Base-by-base conservation (phyloP, 441 rosid species). In the Syzygium malaccense region DNA sequence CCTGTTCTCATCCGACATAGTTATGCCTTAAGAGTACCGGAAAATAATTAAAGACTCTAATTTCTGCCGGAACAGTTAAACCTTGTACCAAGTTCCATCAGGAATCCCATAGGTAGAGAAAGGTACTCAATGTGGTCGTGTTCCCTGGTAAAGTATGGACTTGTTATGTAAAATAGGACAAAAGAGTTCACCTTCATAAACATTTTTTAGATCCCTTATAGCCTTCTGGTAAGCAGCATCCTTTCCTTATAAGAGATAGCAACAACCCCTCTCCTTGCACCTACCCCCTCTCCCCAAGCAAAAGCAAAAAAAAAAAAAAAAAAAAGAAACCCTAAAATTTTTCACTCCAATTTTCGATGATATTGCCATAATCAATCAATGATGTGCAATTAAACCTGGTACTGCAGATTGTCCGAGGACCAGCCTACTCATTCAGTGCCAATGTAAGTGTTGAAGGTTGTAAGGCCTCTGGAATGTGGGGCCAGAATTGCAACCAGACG, bases 371-470 rank as follows among this genome's bases (percentile, higher is more conserved):
- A n/a, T 55, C 55, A 53, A 55, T n/a, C 45, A 20, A 53, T 49
- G 58, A 85, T 19, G 9, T 53, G 14, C 55, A 51, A 49, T n/a
- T 28, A 8, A 15, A 49, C 7, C 45, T 51, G 55, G 58, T 53
- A 86, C 88, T 91, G 91, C 96, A 97, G 99, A 98, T 98, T 90
- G 89, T 93, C 88, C 95, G 98, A 78, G 94, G 94, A 62, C 91
- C 95, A 55, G 86, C 96, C 3, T 97, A 94, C 92, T 95, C 97
- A 86, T 98, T 98, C 90, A 93, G 95, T 88, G 96, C 95, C 88
- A 96, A 96, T 90, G 92, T 98, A 89, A 97, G 93, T 49, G 96
- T 98, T 55, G 97, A 96, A 93, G 99, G 99, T 89, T 98, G 99
- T 90, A 91, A 89, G 90, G 92, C 93, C 85, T 93, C 96, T 87